Conservation (phyloP, 495 filamentous ascomycete genomes). For the Neurospora sp. region DNA sequence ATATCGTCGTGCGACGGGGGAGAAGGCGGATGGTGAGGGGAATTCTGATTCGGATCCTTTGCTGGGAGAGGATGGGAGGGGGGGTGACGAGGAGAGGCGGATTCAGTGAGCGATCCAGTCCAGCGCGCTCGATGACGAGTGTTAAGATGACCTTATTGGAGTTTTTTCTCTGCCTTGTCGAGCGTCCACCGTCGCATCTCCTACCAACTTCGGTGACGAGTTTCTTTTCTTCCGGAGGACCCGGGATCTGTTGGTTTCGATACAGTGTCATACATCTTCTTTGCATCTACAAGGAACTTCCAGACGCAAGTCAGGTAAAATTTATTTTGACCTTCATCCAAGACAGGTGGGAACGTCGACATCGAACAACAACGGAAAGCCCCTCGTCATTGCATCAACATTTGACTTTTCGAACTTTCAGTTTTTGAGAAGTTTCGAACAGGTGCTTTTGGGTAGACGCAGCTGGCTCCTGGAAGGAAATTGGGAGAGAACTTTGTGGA, state of each 20-base stretch:
- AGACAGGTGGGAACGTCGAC: not conserved
- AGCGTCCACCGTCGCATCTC: not conserved
- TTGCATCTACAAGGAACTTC: not conserved
- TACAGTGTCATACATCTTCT: not conserved
- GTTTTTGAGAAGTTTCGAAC: too few relatives aligned
- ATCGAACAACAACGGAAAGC: too few relatives aligned
- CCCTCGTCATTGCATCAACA: too few relatives aligned
- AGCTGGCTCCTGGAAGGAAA: too few relatives aligned
- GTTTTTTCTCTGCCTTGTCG: not conserved
- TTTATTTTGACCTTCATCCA: not conserved
- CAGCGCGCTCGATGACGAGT: not conserved
- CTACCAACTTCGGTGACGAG: not conserved
- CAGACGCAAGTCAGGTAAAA: not conserved
- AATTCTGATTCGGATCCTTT: conserved; percentile 6
- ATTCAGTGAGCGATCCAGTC: conserved; percentile 15
- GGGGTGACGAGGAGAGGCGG: conserved; percentile 22
- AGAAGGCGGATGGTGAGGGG: conserved; percentile 23
- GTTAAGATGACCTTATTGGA: not conserved
- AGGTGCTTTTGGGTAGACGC: too few relatives aligned
- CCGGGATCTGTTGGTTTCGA: not conserved
- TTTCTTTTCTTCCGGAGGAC: not conserved
- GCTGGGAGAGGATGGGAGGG: conserved; percentile 21
- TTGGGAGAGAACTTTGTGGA: too few relatives aligned
- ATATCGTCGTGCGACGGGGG: conserved; percentile 38
- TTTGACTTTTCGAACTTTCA: too few relatives aligned